Percentiles rank a stretch among this genome's conserved stretches.
These are phyloP conservation scores for Amanita polypyramis DNA, from an alignment of 768 basidiomycete genomes.

Conservation along the genomic window DNA sequence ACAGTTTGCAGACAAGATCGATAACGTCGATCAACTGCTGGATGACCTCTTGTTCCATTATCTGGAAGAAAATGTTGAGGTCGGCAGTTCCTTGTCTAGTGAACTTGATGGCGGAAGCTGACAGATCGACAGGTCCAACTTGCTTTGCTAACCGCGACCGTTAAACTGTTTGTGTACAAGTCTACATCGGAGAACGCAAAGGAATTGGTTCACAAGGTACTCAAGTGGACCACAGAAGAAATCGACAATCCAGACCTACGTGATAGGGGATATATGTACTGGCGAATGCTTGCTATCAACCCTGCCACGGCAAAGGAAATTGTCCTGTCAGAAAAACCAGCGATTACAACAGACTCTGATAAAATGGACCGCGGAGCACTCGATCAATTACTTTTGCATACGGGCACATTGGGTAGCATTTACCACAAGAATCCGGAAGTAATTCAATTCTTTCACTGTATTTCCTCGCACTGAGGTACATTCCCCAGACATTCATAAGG, in stretches of 20 bases:
- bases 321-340: conserved; percentile 86
- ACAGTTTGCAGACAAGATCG: conserved; percentile 91
- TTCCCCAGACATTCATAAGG: conserved; percentile 79
- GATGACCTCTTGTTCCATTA: conserved; percentile 88
- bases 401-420: conserved; percentile 88
- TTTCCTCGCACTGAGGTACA: neutral
- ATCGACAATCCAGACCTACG: conserved; percentile 97
- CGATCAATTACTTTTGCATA: conserved; percentile 89
- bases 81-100: conserved; percentile 17
- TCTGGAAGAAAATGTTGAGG: conserved; percentile 90
- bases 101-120: neutral
- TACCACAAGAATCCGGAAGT: conserved; percentile 98
- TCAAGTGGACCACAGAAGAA: conserved; percentile 96
- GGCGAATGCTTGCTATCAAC: conserved; percentile 93
- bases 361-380: conserved; percentile 94
- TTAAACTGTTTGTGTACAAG: conserved; percentile 94
- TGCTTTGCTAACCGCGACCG: conserved; percentile 84
- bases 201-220: conserved; percentile 84
- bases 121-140: conserved; percentile 73
- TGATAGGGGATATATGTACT: conserved; percentile 99
- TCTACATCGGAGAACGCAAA: conserved; percentile 75
- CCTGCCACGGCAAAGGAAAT: conserved; percentile 82
- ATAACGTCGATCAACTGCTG: conserved; percentile 90
- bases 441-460: neutral
- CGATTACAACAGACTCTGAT: conserved; percentile 97